Base-by-base conservation (phyloP, 768 basidiomycete genomes). In the Boletellus ananas region DNA sequence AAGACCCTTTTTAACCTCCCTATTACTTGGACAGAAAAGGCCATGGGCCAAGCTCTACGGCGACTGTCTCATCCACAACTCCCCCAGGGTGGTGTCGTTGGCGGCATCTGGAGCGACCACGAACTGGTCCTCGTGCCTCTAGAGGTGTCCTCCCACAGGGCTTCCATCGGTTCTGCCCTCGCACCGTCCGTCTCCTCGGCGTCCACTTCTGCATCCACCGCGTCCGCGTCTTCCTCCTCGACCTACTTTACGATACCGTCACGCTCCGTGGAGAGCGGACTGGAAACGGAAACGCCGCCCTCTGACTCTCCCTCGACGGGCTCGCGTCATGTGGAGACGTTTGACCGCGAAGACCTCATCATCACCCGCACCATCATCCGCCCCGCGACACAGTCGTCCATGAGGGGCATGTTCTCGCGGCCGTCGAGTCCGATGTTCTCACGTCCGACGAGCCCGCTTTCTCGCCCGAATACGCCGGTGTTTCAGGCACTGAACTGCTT, bases 361-460 rank as follows among this genome's bases (percentile, higher is more conserved):
- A 59, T 70, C 31, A 69, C 68, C 34, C 72, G 72, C 49, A 72
- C 68, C 40, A 66, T 70, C 59, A 65, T 75, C 46, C 69, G 67
- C n/a, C 72, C 71, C 6, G 29, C 52, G 13, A 49, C 69, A 2
- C 64, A 58, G 38, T 54, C 67, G 11, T 39, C 67, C 16, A 36
- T 60, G 36, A 43, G 55, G 34, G 47, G 52, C 31, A 47, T 53
- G 36, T 66, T 72, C 47, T 60, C 72, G 25, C 58, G 66, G 16
- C 62, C 71, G 0, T 66, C 66, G 31, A 66, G 54, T 31, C 66
- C 62, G n/a, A 49, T 60, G 52, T 58, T 60, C 43, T 54, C 65
- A 8, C 64, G 67, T 27, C 61, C 71, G 18, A 42, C 46, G 20
- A 56, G 57, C 42, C 62, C 58, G 38, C 52, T 55, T 10, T 53